Evolutionary conservation across 441 rosid species (phyloP).

Genomic region (Euphorbia celastroides): DNA sequence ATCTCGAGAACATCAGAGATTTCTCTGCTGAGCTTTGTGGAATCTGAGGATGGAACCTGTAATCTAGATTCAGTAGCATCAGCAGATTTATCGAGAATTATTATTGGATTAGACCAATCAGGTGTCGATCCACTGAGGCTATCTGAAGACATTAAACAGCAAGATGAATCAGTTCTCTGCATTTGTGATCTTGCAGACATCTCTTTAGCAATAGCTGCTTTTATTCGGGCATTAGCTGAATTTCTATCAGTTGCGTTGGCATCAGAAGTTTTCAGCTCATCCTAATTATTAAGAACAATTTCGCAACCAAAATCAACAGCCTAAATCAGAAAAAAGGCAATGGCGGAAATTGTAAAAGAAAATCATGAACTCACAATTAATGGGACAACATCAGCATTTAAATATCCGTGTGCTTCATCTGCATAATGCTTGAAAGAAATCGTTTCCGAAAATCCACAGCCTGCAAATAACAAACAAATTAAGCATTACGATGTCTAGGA

Average conservation of each 20-base stretch:
- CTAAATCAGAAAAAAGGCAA: background rate
- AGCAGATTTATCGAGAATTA: constrained; percentile 37
- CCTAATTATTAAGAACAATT: constrained; percentile 23
- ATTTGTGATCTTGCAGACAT: constrained; percentile 20
- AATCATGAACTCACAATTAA: constrained; percentile 28
- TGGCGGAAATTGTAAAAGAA: background rate
- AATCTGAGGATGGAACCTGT: constrained; percentile 8
- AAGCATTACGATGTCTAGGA: no score
- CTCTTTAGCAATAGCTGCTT: constrained; percentile 25
- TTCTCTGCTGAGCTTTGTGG: constrained; percentile 20
- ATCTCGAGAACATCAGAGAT: constrained; percentile 48
- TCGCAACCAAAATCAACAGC: background rate
- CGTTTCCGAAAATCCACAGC: constrained; percentile 56
- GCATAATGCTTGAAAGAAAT: constrained; percentile 40
- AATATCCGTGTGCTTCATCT: constrained; percentile 34
- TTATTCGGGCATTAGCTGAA: constrained; percentile 17
- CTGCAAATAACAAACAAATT: constrained; percentile 28
- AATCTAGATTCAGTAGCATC: constrained; percentile 19
- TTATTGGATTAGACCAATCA: constrained; percentile 37
- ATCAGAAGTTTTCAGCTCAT: constrained; percentile 19
- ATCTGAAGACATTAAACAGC: constrained; percentile 25
- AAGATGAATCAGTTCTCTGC: constrained; percentile 19
- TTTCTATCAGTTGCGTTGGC: constrained; percentile 5
- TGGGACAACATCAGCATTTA: constrained; percentile 35
- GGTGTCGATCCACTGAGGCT: constrained; percentile 15